Base-by-base conservation (phyloP, 345 rosid genomes). In the Litchi chinensis region DNA sequence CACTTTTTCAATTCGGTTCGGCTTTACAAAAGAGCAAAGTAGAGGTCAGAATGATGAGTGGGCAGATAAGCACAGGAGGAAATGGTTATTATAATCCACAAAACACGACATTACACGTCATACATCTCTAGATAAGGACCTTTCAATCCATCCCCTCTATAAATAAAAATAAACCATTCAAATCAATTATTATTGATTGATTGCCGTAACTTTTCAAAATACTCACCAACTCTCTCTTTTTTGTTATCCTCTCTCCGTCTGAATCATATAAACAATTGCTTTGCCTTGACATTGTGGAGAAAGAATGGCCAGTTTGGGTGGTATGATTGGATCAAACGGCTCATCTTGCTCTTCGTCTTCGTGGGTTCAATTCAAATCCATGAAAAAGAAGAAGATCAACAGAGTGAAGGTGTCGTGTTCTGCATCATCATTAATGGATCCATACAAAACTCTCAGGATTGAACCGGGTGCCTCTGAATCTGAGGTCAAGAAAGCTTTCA, bases 401-500 rank as follows among this genome's bases (percentile, higher is more conserved):
- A 83, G 82, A 41, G 68, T 88, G 21, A 81, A 70, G 77, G 79
- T 88, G 43, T 78, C 80, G 54, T 75, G 62, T 65, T 75, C 74
- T 69, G 85, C 91, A 4, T 74, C 87, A 4, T 83, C 90, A 46
- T 86, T 87, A 0, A 78, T 76, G 82, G 97, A 96, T 85, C 94
- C 97, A 0, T 94, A 89, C 69, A 87, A 87, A 69, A 91, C 94
- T 0, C 90, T 96, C 18, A 83, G 79, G 91, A 86, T 96, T 87
- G 88, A 85, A 63, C 97, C 86, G 40, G 91, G 85, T 70, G 97
- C 98, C 8, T 89, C 97, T 44, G 97, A 91, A 85, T 90, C 89
- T 57, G 97, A 96, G 88, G 93, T 96, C 85, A 92, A 86, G 84
- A 90, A 87, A 71, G 99, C 99, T 54, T 96, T 96, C 80, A 82